Evolutionary conservation across 1,139 yeast species (phyloP), one percentile per base, ranked within the genome.

Genomic region (Ashbya aceris): DNA sequence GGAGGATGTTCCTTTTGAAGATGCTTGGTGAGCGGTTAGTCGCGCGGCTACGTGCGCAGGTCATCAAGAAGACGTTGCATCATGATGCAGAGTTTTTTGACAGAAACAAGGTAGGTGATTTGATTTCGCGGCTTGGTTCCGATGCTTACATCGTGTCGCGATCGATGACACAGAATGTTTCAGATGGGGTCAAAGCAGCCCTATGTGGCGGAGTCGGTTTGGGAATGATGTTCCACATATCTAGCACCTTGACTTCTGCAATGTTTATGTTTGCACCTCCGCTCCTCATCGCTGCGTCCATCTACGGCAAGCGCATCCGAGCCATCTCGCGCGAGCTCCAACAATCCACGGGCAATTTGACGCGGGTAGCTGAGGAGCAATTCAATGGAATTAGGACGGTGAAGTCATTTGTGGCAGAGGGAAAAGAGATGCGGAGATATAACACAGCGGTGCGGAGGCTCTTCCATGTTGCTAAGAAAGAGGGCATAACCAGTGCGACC

Each of bases 21-120:
- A 69, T 81, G 1, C 76, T 82, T 14, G 96, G 96, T 45, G 98
- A 91, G 61, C 75, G 84, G 47, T 67, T 91, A 30, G 95, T 89
- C 5, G 85, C 95, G 5, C 70, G 95, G 46, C 67, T 91, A 43
- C 71, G 98, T 50, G 73, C 94, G 2, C 70, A 77, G 40, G 74
- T 89, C 34, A 85, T 86, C 65, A 77, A 77, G 61, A 79, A 77
- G 49, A 80, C 91, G 4, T 68, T 89, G 48, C 74, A 80, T 23
- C 96, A 87, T 57, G 97, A 91, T 62, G 83, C 94, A 43, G 91
- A 84, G 60, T 91, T 91, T 59, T 91, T 84, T 58, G 97, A 91
- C 58, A 79, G 83, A 13, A 89, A 93, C 47, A 81, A 91, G 56
- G 94, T 89, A 1, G 98, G 97, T 34, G 98, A 91, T 60, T 70